These are phyloP conservation scores for Penicillium sp. DNA, from an alignment of 2,329 filamentous ascomycete species.

Conservation along the genomic window DNA sequence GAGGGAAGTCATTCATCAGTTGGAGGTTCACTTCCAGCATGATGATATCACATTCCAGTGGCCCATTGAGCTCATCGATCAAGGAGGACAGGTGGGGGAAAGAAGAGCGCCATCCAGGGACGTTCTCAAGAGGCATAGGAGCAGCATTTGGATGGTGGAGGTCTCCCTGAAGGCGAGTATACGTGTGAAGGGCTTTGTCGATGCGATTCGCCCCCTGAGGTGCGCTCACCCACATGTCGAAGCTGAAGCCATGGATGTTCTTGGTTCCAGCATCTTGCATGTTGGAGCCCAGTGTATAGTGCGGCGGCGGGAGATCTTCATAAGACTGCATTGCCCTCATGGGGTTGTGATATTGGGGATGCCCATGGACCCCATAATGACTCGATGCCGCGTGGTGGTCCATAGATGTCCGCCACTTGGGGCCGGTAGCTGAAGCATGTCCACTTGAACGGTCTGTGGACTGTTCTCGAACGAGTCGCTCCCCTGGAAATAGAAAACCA, in stretches of 20 bases:
- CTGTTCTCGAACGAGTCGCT: conserved; percentile 48
- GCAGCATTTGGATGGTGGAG: conserved; percentile 42
- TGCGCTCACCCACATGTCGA: conserved; percentile 55
- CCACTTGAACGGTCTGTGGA: conserved; percentile 41
- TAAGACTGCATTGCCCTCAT: conserved; percentile 43
- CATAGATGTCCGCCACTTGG: conserved; percentile 42
- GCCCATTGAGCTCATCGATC: conserved; percentile 41
- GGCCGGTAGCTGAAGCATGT: conserved; percentile 40
- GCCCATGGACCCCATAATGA: conserved; percentile 37
- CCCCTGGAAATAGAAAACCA: conserved; percentile 35
- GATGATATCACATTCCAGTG: conserved; percentile 51
- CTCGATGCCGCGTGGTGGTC: conserved; percentile 39
- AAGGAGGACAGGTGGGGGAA: conserved; percentile 50
- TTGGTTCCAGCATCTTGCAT: conserved; percentile 39
- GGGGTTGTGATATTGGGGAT: conserved; percentile 40
- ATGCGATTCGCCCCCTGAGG: conserved; percentile 44
- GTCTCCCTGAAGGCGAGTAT: conserved; percentile 51
- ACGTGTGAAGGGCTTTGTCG: conserved; percentile 51
- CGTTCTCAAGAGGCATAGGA: conserved; percentile 48
- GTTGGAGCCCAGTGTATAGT: conserved; percentile 43
- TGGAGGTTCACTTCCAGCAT: conserved; percentile 52
- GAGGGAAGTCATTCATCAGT: conserved; percentile 53
- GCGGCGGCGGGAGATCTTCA: conserved; percentile 42
- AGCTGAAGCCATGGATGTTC: conserved; percentile 46
- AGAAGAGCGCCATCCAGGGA: conserved; percentile 48